Percentiles rank a stretch among this genome's conserved stretches.
Conservation (phyloP, 129 eudicot species). For the Artemisia tridentata region DNA sequence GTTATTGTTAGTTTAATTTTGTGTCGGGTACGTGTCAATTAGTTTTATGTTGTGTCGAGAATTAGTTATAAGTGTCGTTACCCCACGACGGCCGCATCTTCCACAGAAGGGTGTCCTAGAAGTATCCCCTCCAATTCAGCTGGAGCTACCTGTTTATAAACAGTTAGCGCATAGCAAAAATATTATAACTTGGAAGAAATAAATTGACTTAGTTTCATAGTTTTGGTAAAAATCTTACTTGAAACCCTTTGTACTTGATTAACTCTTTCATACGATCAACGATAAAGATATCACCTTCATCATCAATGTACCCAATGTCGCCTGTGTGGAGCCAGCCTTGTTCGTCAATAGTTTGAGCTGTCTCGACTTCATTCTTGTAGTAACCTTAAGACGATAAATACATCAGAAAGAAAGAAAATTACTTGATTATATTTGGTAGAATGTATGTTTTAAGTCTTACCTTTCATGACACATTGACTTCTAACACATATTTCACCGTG, state of each 20-base stretch:
- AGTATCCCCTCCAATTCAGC: constrained; percentile 92
- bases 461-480: constrained; percentile 98
- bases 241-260: constrained; percentile 94
- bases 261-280: constrained; percentile 96
- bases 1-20: too few species aligned
- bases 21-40: too few species aligned
- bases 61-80: constrained; percentile 13
- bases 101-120: constrained; percentile 71
- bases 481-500: constrained; percentile 93
- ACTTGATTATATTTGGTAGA: not conserved
- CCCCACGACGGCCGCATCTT: constrained; percentile 89
- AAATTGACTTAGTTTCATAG: not conserved
- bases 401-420: not conserved
- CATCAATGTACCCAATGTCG: constrained; percentile 91
- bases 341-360: constrained; percentile 69
- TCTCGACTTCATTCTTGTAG: constrained; percentile 80
- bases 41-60: not conserved
- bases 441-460: constrained; percentile 23
- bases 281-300: constrained; percentile 82
- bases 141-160: constrained; percentile 71
- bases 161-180: not conserved
- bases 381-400: constrained; percentile 44
- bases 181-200: not conserved
- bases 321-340: constrained; percentile 97
- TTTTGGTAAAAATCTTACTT: constrained; percentile 40